Evolutionary conservation across 1,284 basidiomycete genomes (phyloP).

Genomic region (Naganishia cerealis): DNA sequence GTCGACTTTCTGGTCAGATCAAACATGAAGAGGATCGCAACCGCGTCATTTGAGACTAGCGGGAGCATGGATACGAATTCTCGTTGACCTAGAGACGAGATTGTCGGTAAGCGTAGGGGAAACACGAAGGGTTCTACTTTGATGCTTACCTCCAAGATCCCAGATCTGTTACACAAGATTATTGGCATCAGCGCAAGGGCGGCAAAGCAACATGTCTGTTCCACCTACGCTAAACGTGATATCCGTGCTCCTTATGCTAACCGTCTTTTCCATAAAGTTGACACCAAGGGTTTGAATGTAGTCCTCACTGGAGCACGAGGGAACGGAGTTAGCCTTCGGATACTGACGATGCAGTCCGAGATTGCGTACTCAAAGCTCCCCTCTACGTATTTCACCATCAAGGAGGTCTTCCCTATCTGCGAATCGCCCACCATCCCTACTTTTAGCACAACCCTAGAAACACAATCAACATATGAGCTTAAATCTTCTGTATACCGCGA

Average conservation of each 20-base stretch:
- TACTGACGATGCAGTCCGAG: not conserved
- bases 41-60: constrained; percentile 95
- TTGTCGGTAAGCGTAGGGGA: constrained; percentile 4
- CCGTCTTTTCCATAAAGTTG: constrained; percentile 99
- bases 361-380: constrained; percentile 74
- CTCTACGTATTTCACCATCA: constrained; percentile 98
- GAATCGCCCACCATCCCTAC: constrained; percentile 99
- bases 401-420: constrained; percentile 95
- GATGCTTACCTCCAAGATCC: constrained; percentile 76
- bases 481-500: not conserved
- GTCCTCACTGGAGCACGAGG: constrained; percentile 66
- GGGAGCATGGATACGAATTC: constrained; percentile 99
- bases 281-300: constrained; percentile 99
- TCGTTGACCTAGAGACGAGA: constrained; percentile 65
- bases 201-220: too few species aligned
- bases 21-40: constrained; percentile 99
- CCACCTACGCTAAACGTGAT: constrained; percentile 80
- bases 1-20: constrained; percentile 95
- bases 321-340: not conserved
- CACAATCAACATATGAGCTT: not conserved
- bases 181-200: not conserved
- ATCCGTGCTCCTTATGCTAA: constrained; percentile 92
- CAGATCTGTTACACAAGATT: constrained; percentile 64
- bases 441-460: constrained; percentile 75
- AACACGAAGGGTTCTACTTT: not conserved